phyloP scores from a whole-genome alignment of 2,329 filamentous ascomycete species.

The Ceratocystis colombiana region DNA sequence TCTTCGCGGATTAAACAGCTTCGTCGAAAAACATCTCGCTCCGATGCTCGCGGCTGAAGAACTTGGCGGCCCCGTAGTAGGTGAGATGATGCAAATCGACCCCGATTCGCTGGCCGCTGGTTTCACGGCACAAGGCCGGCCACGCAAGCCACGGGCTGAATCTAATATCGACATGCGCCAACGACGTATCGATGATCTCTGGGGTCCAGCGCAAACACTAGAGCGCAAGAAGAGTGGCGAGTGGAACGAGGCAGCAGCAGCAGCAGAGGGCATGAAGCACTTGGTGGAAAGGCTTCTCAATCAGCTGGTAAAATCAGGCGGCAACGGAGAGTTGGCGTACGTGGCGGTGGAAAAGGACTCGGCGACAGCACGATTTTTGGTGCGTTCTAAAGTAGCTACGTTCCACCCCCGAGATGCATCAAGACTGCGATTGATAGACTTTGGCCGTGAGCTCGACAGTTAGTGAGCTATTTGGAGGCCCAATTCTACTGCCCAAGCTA shows the following conservation, averaged over 20 bases:
- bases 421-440: conserved; percentile 50
- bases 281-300: conserved; percentile 54
- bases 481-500: background rate
- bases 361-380: conserved; percentile 52
- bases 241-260: conserved; percentile 42
- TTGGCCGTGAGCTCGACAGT: conserved; percentile 52
- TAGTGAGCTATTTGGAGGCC: conserved; percentile 28
- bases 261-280: conserved; percentile 47
- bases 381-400: conserved; percentile 55
- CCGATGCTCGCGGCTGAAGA: conserved; percentile 73
- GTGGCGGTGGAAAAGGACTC: conserved; percentile 50
- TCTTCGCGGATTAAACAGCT: conserved; percentile 54
- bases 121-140: conserved; percentile 50
- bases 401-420: conserved; percentile 56
- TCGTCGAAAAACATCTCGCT: conserved; percentile 61
- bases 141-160: conserved; percentile 40
- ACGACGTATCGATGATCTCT: conserved; percentile 54
- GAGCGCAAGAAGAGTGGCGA: conserved; percentile 29
- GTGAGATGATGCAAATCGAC: conserved; percentile 58
- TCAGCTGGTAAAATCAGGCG: conserved; percentile 44
- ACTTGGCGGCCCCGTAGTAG: conserved; percentile 70
- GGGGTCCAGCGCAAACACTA: conserved; percentile 37
- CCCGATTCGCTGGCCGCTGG: conserved; percentile 49
- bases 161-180: conserved; percentile 44
- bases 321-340: conserved; percentile 48